These are phyloP conservation scores for Trichosporon inkin DNA, from an alignment of 1,284 basidiomycete genomes.

Conservation along the genomic window DNA sequence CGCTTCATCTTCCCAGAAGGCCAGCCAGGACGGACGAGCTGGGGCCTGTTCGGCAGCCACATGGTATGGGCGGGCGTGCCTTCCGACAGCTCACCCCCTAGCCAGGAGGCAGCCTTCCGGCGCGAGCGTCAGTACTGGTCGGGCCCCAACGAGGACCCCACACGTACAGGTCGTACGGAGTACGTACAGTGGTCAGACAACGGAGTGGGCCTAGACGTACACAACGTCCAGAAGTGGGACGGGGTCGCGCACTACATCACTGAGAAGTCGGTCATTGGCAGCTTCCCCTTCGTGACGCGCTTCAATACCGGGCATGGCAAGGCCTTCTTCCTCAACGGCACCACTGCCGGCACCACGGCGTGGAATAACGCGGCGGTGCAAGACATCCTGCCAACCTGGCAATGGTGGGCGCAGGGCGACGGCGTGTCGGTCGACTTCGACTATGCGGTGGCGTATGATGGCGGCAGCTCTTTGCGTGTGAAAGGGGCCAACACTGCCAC, in stretches of 20 bases:
- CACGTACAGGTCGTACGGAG: not conserved
- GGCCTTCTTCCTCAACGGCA: not conserved
- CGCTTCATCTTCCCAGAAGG: not conserved
- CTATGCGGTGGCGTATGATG: not conserved
- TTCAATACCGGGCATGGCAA: not conserved
- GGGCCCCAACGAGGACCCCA: not conserved
- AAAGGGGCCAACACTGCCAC: not conserved
- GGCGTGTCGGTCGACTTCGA: not conserved
- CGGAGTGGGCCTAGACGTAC: not conserved
- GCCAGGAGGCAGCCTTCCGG: not conserved
- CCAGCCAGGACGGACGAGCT: not conserved
- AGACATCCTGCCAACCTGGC: not conserved
- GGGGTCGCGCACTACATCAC: conserved; percentile 3
- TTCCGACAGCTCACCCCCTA: too few relatives aligned
- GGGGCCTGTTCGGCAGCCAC: not conserved
- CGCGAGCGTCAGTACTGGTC: conserved; percentile 2
- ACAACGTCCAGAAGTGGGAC: not conserved
- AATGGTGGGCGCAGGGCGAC: not conserved
- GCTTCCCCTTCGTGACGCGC: not conserved
- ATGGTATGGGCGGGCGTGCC: not conserved
- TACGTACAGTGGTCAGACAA: not conserved
- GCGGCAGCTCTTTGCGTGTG: not conserved
- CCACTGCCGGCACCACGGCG: not conserved
- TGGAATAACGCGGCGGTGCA: not conserved
- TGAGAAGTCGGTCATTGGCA: not conserved